Conservation (phyloP, 148 eudicot species). For the Dysphania ambrosioides region DNA sequence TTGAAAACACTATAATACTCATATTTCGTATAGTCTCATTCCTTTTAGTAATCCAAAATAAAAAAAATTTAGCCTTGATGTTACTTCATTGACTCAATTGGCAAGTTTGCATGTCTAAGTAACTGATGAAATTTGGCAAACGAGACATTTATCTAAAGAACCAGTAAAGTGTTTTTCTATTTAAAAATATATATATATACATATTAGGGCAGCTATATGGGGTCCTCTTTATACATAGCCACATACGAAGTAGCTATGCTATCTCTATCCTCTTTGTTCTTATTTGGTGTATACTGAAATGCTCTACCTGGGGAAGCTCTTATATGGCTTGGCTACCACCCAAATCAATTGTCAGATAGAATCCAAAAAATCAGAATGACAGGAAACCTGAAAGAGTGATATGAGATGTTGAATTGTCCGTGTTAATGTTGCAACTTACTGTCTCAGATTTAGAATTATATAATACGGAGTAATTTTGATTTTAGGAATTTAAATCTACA, state of each 20-base stretch:
- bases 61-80: no score
- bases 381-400: not conserved
- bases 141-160: not conserved
- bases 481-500: no score
- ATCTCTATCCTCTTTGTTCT: not conserved
- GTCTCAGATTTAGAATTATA: no score
- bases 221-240: no score
- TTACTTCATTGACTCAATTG: not conserved
- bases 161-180: not conserved
- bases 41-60: no score
- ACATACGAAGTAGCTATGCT: no score
- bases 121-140: not conserved
- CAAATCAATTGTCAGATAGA: no score
- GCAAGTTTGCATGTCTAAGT: not conserved
- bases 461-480: no score
- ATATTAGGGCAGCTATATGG: no score
- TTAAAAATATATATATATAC: not conserved
- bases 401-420: not conserved
- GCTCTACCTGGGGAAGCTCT: slow-evolving; percentile 34
- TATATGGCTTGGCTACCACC: slow-evolving; percentile 2
- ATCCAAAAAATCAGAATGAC: no score
- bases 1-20: no score
- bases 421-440: not conserved
- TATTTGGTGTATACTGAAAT: slow-evolving; percentile 8
- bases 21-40: no score